phyloP scores from a whole-genome alignment of 352 stramenopile genomes.

The Phytophthora macrochlamydospora region DNA sequence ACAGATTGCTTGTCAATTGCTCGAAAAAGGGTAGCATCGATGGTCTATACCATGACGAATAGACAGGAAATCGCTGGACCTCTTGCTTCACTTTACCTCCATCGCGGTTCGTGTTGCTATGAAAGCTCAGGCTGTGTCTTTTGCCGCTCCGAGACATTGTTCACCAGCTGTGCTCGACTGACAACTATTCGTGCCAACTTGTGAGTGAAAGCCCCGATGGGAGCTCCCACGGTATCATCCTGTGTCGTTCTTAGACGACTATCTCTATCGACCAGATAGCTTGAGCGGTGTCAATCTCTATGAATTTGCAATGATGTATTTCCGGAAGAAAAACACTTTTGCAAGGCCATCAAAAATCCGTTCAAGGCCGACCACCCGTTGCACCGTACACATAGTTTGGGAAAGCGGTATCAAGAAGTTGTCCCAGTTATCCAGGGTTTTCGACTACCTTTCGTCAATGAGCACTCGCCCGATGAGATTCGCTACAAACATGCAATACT shows the following conservation, averaged over 20 bases:
- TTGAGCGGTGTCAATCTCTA: neutral
- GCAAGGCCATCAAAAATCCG: neutral
- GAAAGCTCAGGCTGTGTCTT: neutral
- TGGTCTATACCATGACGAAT: slow-evolving; percentile 9
- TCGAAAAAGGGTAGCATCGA: neutral
- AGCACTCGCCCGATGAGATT: neutral
- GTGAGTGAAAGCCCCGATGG: neutral
- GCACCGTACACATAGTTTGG: neutral
- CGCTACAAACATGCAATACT: neutral
- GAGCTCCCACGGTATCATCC: neutral
- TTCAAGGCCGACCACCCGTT: slow-evolving; percentile 2
- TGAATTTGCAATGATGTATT: slow-evolving; percentile 4
- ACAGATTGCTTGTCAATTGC: neutral
- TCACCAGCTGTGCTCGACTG: neutral
- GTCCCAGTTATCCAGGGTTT: neutral
- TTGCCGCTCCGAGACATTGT: slow-evolving; percentile 4
- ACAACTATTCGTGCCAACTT: neutral
- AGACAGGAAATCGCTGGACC: slow-evolving; percentile 9
- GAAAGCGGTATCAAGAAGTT: slow-evolving; percentile 4
- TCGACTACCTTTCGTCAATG: neutral
- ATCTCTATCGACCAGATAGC: neutral
- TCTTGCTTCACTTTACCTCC: neutral
- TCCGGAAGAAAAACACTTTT: neutral
- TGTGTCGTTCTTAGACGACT: slow-evolving; percentile 7
- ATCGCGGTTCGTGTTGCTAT: slow-evolving; percentile 11